A percentile compares a stretch with the other conserved stretches of the same genome.
phyloP scores from a whole-genome alignment of 192 early-diverging fungal genomes.

The Backusella circina region DNA sequence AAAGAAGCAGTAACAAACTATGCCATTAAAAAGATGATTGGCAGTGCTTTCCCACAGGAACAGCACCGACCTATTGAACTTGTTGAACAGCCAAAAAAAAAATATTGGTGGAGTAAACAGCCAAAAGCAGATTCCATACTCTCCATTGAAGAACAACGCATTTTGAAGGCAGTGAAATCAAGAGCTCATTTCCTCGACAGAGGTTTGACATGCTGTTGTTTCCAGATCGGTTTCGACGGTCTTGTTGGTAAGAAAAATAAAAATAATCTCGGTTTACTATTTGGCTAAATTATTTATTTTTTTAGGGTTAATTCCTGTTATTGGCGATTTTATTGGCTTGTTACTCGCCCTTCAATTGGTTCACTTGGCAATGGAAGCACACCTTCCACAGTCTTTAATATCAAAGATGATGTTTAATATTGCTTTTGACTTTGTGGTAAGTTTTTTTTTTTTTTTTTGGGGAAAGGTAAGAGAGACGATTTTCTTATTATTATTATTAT shows the following conservation, averaged over 20 bases:
- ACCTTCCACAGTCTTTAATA: slow-evolving; percentile 33
- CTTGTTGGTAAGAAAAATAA: slow-evolving; percentile 37
- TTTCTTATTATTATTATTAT: neutral
- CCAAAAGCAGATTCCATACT: neutral
- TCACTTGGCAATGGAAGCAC: slow-evolving; percentile 35
- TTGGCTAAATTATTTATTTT: neutral
- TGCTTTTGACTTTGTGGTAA: slow-evolving; percentile 42
- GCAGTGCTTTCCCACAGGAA: neutral
- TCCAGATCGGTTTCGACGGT: slow-evolving; percentile 37
- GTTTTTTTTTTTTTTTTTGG: neutral
- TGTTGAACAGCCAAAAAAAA: neutral
- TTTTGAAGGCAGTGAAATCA: slow-evolving; percentile 36
- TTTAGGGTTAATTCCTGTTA: slow-evolving; percentile 42
- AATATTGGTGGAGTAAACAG: slow-evolving; percentile 12
- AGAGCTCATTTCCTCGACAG: slow-evolving; percentile 41
- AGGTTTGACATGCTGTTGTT: slow-evolving; percentile 31
- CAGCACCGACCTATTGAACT: neutral
- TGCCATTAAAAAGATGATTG: neutral
- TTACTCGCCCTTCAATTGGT: slow-evolving; percentile 33
- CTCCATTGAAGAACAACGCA: slow-evolving; percentile 7
- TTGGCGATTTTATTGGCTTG: slow-evolving; percentile 40
- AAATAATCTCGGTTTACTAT: neutral
- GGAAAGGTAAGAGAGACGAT: neutral
- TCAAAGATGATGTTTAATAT: slow-evolving; percentile 40
- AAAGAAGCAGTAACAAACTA: slow-evolving; percentile 10